Evolutionary conservation across 1,284 basidiomycete genomes (phyloP), one percentile per base, ranked within the genome.

Genomic region (Leccinum fallax): DNA sequence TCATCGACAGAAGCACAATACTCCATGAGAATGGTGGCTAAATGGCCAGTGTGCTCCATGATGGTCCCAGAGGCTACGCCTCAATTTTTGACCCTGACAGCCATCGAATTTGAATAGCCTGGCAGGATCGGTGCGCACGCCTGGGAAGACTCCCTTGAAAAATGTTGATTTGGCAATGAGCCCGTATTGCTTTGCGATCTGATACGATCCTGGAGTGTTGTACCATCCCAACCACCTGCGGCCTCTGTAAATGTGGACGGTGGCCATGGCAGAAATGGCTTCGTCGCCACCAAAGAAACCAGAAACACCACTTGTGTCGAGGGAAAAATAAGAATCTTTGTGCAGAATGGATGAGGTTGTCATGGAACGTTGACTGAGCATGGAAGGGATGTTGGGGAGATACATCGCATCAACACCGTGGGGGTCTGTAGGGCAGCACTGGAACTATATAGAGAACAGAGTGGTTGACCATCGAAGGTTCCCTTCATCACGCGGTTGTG

Each of bases 221-320:
- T 74, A 74, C 73, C 73, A 74, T 11, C 73, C 74, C 9, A 74
- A 21, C 71, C 67, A 74, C 28, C 61, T 69, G 36, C 69, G 66
- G 2, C 63, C 60, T 40, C 58, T 58, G 54, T 69, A 74, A 16
- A 75, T 48, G 34, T 75, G 70, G 8, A 74, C 66, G 5, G 71
- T 73, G 11, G 67, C 64, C 73, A 75, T 75, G 11, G 73, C 71
- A 16, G 73, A 67, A 16, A 74, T 64, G 1, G 73, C 74, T 40
- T 74, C 73, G 16, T 72, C 64, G 8, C 64, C 64, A 26, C 64
- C 64, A 46, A 65, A 65, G 26, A 65, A 63, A 16, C 64, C 64
- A 1, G 69, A 63, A 4, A 71, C 69, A 30, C 69, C 71, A 30
- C 67, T 65, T 2, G 65, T 65, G 60, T 71, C 71, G 19, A 71